Evolutionary conservation across 345 rosid genomes (phyloP), one percentile per base, ranked within the genome.

Genomic region (Eucalyptus curtisii): DNA sequence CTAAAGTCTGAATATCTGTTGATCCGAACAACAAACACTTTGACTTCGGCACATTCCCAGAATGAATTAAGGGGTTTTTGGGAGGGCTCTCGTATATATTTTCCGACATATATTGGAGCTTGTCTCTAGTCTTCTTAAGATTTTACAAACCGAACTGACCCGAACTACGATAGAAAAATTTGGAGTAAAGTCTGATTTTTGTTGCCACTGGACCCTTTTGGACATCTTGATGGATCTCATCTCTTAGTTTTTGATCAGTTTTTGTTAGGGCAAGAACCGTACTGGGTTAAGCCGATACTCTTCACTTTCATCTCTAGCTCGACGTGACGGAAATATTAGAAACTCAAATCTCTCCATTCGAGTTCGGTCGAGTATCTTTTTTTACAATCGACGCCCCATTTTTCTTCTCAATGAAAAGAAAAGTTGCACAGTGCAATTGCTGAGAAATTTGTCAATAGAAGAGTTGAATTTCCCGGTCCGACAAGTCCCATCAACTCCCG

Each of bases 201-300:
- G 13, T 71, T 33, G 24, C 4, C 20, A 19, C 44, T 3, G 7
- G 25, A 71, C 81, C 40, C 81, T 71, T 71, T 71, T 71, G 25
- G 44, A 33, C 27, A 31, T 68, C 13, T 15, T 33, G 5, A 31
- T 3, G 20, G 42, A 68, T 68, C 12, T 33, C 82, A 10, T 71
- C 45, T 19, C 42, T 19, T 0, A 0, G 82, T 44, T 71, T 64
- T 14, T 64, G 0, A 64, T 64, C 6, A 7, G 40, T n/a, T n/a
- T 7, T 16, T 13, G 7, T 64, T 64, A n/a, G 37, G 76, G 19
- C 20, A 15, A n/a, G 37, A n/a, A 64, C 76, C 20, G 8, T 30
- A 0, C 2, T 30, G 1, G 8, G 68, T 61, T n/a, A 64, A 64
- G 20, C 40, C 76, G 20, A 64, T n/a, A 15, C 40, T 15, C 10